A percentile compares a stretch with the other conserved stretches of the same genome.
These are phyloP conservation scores for Penstemon newberryi DNA, from an alignment of 257 asterid genomes.

Conservation along the genomic window DNA sequence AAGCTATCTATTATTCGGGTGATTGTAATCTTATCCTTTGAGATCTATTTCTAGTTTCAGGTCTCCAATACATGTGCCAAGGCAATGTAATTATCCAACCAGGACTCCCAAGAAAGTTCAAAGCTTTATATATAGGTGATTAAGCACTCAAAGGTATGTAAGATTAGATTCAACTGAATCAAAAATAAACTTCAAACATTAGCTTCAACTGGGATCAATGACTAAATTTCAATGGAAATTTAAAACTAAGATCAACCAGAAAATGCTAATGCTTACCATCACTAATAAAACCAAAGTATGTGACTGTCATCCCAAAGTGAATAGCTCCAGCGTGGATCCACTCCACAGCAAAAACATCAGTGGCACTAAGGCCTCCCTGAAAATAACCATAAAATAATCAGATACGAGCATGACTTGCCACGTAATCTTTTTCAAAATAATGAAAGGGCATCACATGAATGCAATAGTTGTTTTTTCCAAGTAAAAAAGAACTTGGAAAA, in stretches of 20 bases:
- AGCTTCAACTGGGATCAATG: slow-evolving; percentile 11
- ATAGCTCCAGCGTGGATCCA: slow-evolving; percentile 90
- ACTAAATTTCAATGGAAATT: background rate
- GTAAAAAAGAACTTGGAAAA: background rate
- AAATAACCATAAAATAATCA: slow-evolving; percentile 30
- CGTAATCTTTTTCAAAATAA: background rate
- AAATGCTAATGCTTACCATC: slow-evolving; percentile 60
- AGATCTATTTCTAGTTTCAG: background rate
- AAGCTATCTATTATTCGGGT: no score
- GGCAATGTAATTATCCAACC: background rate
- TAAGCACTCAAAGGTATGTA: slow-evolving; percentile 8
- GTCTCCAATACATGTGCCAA: background rate
- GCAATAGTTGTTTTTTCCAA: background rate
- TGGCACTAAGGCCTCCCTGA: slow-evolving; percentile 97
- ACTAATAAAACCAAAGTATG: slow-evolving; percentile 92
- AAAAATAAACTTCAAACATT: slow-evolving; percentile 19
- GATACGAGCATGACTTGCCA: slow-evolving; percentile 21
- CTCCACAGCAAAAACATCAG: slow-evolving; percentile 97
- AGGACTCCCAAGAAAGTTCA: no score
- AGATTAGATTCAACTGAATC: slow-evolving; percentile 7
- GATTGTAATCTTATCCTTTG: background rate
- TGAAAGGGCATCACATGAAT: slow-evolving; percentile 7
- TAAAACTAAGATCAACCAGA: slow-evolving; percentile 8
- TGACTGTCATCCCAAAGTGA: slow-evolving; percentile 90
- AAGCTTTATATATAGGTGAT: background rate